Evolutionary conservation across 768 basidiomycete species (phyloP).

Genomic region (Gymnopilus junonius): DNA sequence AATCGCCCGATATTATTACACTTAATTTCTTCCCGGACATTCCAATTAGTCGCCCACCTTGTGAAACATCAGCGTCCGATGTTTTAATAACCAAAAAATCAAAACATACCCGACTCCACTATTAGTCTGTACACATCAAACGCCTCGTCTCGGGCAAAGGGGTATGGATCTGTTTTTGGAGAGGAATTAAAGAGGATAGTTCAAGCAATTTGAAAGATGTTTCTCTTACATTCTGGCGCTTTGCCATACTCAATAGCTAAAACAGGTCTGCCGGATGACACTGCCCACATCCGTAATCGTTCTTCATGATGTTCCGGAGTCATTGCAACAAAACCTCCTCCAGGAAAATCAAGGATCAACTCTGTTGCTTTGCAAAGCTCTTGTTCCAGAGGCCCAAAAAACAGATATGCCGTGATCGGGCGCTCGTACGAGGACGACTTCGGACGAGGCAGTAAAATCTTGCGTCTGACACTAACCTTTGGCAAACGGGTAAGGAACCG

Average conservation of each 20-base stretch:
- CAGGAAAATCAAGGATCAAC: conserved; percentile 90
- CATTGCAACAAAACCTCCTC: conserved; percentile 98
- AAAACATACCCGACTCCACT: conserved; percentile 62
- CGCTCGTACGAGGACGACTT: conserved; percentile 74
- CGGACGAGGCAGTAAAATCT: conserved; percentile 85
- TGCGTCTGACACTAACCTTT: conserved; percentile 63
- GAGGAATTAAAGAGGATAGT: background rate
- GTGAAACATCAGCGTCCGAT: conserved; percentile 7
- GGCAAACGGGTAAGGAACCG: conserved; percentile 72
- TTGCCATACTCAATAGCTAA: conserved; percentile 94
- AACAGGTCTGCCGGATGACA: conserved; percentile 76
- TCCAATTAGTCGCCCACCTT: conserved; percentile 78
- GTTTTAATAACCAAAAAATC: background rate
- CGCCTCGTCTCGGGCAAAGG: conserved; percentile 93
- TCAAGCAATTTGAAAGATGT: conserved; percentile 3
- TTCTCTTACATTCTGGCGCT: conserved; percentile 85
- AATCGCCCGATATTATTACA: conserved; percentile 88
- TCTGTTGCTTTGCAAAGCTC: conserved; percentile 73
- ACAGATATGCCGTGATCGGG: conserved; percentile 84
- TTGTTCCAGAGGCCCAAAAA: conserved; percentile 71
- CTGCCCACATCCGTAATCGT: conserved; percentile 85
- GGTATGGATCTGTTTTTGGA: conserved; percentile 80
- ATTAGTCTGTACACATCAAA: conserved; percentile 89
- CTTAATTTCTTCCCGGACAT: conserved; percentile 85
- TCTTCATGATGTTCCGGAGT: conserved; percentile 96